Evolutionary conservation across 2,329 filamentous ascomycete species (phyloP), one percentile per base, ranked within the genome.

Genomic region (Cladobotryum protrusum): DNA sequence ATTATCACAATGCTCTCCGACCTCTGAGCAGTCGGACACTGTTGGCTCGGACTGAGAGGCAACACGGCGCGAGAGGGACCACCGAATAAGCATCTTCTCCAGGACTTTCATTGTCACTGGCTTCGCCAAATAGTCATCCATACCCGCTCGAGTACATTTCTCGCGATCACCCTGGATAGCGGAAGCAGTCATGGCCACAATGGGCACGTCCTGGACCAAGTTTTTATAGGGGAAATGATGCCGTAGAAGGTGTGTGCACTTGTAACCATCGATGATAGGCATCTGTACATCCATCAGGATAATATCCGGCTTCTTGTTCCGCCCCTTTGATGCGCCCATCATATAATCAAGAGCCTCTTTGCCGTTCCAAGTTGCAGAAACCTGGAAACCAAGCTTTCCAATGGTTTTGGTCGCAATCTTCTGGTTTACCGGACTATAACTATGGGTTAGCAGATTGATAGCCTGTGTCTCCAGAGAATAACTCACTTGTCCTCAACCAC

Each of bases 231-330:
- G 82, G 2, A 76, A 62, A 56, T 87, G 81, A 49, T 86, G 83
- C 14, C 86, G 77, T 42, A 92, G 76, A 17, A 86, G 75, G 57
- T 89, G 85, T 0, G 87, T 91, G 39, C 86, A 86, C 50, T 81
- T 80, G 63, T 91, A 91, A 1, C 87, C 87, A 59, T 91, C 87
- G 54, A 89, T 81, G 36, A 89, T 79, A 20, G 83, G 81, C 82
- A 87, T 87, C 64, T 87, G 84, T 1, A 87, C 82, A 60, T 89
- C 85, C 85, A 89, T 88, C 36, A 91, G 70, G 48, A 92, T 89
- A 7, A 92, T 81, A 56, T 89, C 81, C 0, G 87, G 87, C 45
- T 80, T 81, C 11, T 70, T 67, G 41, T 77, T 72, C 29, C 72
- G 69, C 20, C 72, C 75, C 7, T 67, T 60, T 18, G 75, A 72